These are phyloP conservation scores for Avena insularis DNA, from an alignment of 176 grass and related monocot species.

Conservation along the genomic window DNA sequence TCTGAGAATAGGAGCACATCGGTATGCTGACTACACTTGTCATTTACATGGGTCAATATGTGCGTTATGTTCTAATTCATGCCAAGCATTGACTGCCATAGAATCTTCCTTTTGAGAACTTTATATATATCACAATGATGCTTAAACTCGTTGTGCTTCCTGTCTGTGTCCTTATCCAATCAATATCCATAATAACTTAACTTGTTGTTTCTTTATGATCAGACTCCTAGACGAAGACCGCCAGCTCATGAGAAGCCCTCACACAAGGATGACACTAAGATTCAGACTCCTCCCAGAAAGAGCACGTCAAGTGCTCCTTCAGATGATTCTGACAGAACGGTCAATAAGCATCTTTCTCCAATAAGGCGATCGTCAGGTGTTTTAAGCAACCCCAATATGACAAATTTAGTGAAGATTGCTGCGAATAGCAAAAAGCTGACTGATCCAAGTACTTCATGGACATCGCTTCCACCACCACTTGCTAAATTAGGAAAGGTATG, in stretches of 20 bases:
- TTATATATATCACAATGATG: not conserved
- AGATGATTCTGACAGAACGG: constrained; percentile 63
- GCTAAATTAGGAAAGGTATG: constrained; percentile 90
- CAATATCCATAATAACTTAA: constrained; percentile 5
- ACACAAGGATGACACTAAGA: constrained; percentile 73
- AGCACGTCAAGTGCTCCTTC: constrained; percentile 62
- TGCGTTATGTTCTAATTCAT: not conserved
- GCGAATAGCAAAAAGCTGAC: constrained; percentile 67
- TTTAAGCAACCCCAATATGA: constrained; percentile 62
- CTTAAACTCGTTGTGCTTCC: constrained; percentile 8
- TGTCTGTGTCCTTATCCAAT: constrained; percentile 12
- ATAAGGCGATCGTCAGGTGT: constrained; percentile 55
- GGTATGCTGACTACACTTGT: constrained; percentile 56
- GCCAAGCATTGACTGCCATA: constrained; percentile 15
- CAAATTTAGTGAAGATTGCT: constrained; percentile 84
- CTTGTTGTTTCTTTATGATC: constrained; percentile 35
- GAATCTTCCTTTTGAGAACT: not conserved
- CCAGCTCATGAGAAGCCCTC: constrained; percentile 60
- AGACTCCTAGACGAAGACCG: constrained; percentile 73
- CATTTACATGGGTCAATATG: constrained; percentile 12
- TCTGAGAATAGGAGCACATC: constrained; percentile 59
- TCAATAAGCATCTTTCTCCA: constrained; percentile 53
- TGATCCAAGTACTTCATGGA: constrained; percentile 72
- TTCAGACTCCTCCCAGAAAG: constrained; percentile 75
- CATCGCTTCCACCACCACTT: constrained; percentile 68